Evolutionary conservation across 202 grass and related monocot genomes (phyloP).

Genomic region (Schoenoplectus tabernaemontani): DNA sequence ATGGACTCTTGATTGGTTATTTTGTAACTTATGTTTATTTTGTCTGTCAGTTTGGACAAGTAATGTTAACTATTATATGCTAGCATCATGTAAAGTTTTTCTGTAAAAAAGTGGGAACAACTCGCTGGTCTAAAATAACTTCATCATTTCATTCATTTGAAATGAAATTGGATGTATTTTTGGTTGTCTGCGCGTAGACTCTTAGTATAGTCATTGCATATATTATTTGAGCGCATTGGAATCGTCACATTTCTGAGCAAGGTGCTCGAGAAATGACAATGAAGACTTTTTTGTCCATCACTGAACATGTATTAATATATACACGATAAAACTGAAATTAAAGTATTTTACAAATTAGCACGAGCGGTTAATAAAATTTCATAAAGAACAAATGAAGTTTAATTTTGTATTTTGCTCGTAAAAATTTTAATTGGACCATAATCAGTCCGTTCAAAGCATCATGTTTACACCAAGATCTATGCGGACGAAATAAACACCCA

Average conservation of each 20-base stretch:
- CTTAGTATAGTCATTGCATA: too few species aligned
- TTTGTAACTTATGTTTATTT: not conserved
- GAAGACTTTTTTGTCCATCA: too few species aligned
- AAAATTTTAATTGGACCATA: too few species aligned
- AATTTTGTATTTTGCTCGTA: too few species aligned
- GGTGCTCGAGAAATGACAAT: too few species aligned
- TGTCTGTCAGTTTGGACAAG: not conserved
- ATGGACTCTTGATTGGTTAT: slow-evolving; percentile 1
- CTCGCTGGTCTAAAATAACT: not conserved
- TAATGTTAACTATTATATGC: not conserved
- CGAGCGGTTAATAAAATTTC: too few species aligned
- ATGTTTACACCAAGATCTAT: not conserved
- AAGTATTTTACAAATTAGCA: too few species aligned
- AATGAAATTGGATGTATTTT: not conserved
- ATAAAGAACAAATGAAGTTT: too few species aligned
- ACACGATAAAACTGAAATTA: too few species aligned
- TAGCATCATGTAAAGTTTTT: not conserved
- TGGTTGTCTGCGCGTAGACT: not conserved
- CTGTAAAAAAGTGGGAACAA: not conserved
- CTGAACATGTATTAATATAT: too few species aligned
- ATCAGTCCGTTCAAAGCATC: not conserved
- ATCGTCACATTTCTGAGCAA: too few species aligned
- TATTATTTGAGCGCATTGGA: too few species aligned
- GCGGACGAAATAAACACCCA: not conserved
- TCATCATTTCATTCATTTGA: not conserved